Evolutionary conservation across 306 rosid species (phyloP).

Genomic region (Betula pendula): DNA sequence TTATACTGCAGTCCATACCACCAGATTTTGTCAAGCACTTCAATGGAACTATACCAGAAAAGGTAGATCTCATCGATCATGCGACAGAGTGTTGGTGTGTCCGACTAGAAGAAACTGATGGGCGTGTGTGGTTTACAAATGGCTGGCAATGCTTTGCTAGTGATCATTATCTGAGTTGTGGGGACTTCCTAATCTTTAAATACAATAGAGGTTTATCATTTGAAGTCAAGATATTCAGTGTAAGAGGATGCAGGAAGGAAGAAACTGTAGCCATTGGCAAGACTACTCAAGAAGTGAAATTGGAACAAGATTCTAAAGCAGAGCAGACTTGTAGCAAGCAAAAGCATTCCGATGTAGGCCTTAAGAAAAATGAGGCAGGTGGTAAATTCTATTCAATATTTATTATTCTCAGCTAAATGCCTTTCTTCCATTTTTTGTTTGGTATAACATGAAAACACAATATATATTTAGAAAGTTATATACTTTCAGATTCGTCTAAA

Average conservation of each 20-base stretch:
- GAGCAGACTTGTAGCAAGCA: not conserved
- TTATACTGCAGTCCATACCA: conserved; percentile 16
- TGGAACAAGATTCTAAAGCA: not conserved
- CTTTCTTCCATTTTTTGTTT: not conserved
- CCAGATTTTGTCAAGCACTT: conserved; percentile 28
- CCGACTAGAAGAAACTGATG: conserved; percentile 13
- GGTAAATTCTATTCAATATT: not conserved
- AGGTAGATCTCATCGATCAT: conserved; percentile 12
- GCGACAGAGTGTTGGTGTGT: conserved; percentile 25
- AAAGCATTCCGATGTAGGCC: not conserved
- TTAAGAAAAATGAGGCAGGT: not conserved
- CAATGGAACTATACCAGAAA: conserved; percentile 10
- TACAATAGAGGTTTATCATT: not conserved
- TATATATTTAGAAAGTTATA: no score
- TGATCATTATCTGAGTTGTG: conserved; percentile 13
- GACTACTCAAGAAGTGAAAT: not conserved
- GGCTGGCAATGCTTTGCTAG: conserved; percentile 26
- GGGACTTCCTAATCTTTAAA: conserved; percentile 28
- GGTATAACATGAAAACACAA: not conserved
- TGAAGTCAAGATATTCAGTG: not conserved
- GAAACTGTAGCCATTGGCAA: not conserved
- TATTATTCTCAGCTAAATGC: not conserved
- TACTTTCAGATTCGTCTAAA: conserved; percentile 1
- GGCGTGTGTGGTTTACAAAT: conserved; percentile 5
- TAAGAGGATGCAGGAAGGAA: conserved; percentile 9